These are phyloP conservation scores for Suillus hirtellus DNA, from an alignment of 768 basidiomycete genomes.

Conservation along the genomic window DNA sequence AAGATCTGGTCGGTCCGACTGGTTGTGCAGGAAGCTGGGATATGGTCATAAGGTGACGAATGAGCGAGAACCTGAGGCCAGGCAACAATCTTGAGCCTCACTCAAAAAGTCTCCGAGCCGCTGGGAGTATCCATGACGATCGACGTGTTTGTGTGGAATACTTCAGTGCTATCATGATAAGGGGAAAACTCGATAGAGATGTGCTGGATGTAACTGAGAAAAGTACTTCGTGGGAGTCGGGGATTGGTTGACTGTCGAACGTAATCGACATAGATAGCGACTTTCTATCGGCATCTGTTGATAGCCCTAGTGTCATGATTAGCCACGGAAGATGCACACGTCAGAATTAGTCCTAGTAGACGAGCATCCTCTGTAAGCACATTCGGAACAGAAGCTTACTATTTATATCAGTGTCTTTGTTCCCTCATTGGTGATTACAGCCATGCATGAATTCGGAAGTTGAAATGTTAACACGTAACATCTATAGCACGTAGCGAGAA, in stretches of 20 bases:
- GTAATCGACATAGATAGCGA: no score
- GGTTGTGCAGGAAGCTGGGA: background rate
- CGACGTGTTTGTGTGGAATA: background rate
- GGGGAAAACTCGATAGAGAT: background rate
- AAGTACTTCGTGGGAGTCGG: background rate
- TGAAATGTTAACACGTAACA: background rate
- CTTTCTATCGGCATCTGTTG: background rate
- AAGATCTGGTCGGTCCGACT: background rate
- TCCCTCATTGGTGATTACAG: background rate
- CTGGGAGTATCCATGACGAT: background rate
- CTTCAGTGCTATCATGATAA: background rate
- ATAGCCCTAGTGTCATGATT: background rate
- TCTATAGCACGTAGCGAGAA: background rate
- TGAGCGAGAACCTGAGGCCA: background rate
- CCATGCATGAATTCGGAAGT: background rate
- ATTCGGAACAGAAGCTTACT: slow-evolving; percentile 2
- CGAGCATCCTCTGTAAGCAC: slow-evolving; percentile 2
- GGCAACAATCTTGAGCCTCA: background rate
- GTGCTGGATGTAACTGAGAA: background rate
- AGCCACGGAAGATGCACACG: no score
- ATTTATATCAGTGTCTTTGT: slow-evolving; percentile 2
- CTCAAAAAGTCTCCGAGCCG: background rate
- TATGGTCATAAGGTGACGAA: background rate
- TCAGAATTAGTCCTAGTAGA: background rate
- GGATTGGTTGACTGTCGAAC: background rate